Evolutionary conservation across 352 stramenopile genomes (phyloP).

Genomic region (Phytophthora europaea): DNA sequence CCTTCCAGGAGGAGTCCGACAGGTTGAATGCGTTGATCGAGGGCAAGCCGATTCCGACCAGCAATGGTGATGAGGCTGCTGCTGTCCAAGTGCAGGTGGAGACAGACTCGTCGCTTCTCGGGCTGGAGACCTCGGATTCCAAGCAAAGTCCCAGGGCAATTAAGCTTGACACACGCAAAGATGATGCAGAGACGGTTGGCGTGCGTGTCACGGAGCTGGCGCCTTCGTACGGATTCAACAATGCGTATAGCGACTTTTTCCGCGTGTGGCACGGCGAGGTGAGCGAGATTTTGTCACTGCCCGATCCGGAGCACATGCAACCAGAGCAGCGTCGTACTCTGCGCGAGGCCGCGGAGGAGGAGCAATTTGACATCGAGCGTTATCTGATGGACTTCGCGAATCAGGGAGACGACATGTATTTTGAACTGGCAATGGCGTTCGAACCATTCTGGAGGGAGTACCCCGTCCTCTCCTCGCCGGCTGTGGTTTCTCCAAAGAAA

Average conservation of each 20-base stretch:
- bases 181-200: slow-evolving; percentile 16
- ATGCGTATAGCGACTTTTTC: slow-evolving; percentile 94
- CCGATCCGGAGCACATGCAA: slow-evolving; percentile 88
- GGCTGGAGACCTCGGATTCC: slow-evolving; percentile 45
- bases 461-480: slow-evolving; percentile 27
- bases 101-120: slow-evolving; percentile 59
- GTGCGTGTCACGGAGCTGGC: slow-evolving; percentile 60
- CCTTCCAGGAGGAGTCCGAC: slow-evolving; percentile 37
- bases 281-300: slow-evolving; percentile 94
- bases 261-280: slow-evolving; percentile 92
- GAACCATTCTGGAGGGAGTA: slow-evolving; percentile 90
- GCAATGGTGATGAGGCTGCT: not conserved
- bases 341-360: slow-evolving; percentile 89
- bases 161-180: slow-evolving; percentile 21
- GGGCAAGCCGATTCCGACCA: slow-evolving; percentile 2
- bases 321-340: slow-evolving; percentile 74
- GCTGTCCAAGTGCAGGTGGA: slow-evolving; percentile 7
- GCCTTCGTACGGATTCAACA: slow-evolving; percentile 95
- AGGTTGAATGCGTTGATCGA: slow-evolving; percentile 36
- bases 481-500: slow-evolving; percentile 7
- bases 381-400: slow-evolving; percentile 96
- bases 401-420: slow-evolving; percentile 95
- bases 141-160: slow-evolving; percentile 17
- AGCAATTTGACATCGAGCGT: slow-evolving; percentile 96
- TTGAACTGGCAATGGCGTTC: slow-evolving; percentile 90